Conservation (phyloP, 192 early-diverging fungal species). For the Backusella westeae region DNA sequence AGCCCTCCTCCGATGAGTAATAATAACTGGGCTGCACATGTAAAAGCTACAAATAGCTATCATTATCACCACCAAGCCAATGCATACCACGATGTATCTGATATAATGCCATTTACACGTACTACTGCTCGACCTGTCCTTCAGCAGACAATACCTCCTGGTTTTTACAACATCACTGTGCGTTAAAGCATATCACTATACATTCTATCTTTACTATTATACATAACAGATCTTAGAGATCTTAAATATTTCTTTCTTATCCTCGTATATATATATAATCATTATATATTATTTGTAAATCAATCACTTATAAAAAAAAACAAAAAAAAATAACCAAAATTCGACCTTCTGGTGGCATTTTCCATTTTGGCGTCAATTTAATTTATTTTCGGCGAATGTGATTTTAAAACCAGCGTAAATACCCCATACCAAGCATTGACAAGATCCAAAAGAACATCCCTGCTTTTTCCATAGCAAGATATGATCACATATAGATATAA, state of each 20-base stretch:
- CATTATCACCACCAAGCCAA: neutral
- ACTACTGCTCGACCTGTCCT: neutral
- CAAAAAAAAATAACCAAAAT: neutral
- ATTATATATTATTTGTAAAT: neutral
- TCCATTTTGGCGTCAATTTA: neutral
- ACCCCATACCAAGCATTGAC: neutral
- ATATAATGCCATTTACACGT: slow-evolving; percentile 2
- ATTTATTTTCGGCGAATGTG: slow-evolving; percentile 5
- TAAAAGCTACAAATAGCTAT: neutral
- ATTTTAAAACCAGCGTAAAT: slow-evolving; percentile 3
- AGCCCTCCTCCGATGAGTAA: neutral
- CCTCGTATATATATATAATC: neutral
- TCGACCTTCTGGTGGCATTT: neutral
- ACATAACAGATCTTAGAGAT: slow-evolving; percentile 3
- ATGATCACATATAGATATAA: neutral
- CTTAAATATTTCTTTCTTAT: neutral
- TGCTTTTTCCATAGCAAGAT: neutral
- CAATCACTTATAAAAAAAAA: neutral
- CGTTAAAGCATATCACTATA: neutral
- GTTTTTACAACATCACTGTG: slow-evolving; percentile 2
- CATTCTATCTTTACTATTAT: neutral
- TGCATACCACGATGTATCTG: neutral
- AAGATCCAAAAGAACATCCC: neutral
- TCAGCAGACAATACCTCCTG: slow-evolving; percentile 18
- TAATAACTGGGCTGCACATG: neutral